Evolutionary conservation across 2,329 filamentous ascomycete species (phyloP), one percentile per base, ranked within the genome.

Genomic region (Acarospora socialis): DNA sequence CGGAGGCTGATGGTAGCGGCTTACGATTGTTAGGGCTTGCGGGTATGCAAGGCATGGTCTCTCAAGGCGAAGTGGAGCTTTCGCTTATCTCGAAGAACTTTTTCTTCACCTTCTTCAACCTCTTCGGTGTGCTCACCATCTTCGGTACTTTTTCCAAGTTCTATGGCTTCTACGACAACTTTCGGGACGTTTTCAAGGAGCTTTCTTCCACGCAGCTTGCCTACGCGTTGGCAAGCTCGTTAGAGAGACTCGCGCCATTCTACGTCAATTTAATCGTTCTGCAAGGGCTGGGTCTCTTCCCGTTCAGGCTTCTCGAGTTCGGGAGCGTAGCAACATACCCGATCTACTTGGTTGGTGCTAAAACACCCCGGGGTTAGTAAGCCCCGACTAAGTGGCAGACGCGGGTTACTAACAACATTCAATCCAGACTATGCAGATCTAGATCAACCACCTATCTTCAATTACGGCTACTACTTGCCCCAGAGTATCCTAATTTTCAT

Each of bases 51-150:
- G 90, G 90, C 29, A 92, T 92, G 76, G 82, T 93, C 31, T 95
- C 90, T 0, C 81, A 84, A 45, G 83, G 83, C 26, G 90, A 98
- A 40, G 77, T 98, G 14, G 90, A 95, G 54, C 66, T 98, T 5
- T 95, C 90, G 0, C 68, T 92, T 26, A 87, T 98, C 43, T 93
- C 83, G 33, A 98, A 98, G 61, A 98, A 95, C 56, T 98, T 95
- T 60, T 93, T 95, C 66, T 98, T 98, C 53, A 86, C 81, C 7
- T 98, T 98, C 57, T 95, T 98, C 70, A 98, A 98, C 57, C 82
- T 95, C 35, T 98, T 98, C 57, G 70, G 95, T 30, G 73, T 95
- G 26, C 94, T 95, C 53, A 92, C 87, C 1, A 69, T 90, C 16
- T 81, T 92, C 27, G 81, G 80, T 33, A 83, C 84, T 4, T 82